Percentiles rank a stretch among this genome's conserved stretches.
Evolutionary conservation across 768 basidiomycete species (phyloP).

Genomic region (Rhodotorula sphaerocarpa): DNA sequence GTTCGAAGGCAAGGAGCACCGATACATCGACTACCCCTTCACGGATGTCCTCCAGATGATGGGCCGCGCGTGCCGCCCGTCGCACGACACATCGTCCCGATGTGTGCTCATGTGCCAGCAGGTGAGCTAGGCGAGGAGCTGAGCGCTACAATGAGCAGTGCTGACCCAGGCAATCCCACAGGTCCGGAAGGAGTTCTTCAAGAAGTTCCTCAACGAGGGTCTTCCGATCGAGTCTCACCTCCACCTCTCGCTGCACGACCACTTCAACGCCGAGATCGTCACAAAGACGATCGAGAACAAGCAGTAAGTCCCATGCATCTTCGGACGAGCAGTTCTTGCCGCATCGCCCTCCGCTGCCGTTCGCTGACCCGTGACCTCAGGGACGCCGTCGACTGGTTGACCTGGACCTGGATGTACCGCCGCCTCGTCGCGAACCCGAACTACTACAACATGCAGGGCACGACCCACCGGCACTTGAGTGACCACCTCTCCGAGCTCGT

Average conservation of each 20-base stretch:
- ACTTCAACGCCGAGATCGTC: constrained; percentile 95
- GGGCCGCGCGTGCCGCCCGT: constrained; percentile 90
- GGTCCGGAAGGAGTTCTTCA: constrained; percentile 96
- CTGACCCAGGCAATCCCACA: too few species aligned
- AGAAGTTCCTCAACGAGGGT: constrained; percentile 95
- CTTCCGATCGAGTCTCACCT: constrained; percentile 93
- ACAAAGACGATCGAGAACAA: constrained; percentile 99
- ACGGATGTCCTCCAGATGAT: constrained; percentile 99
- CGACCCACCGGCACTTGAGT: constrained; percentile 87
- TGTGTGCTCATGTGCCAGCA: constrained; percentile 91
- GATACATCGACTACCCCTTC: constrained; percentile 95
- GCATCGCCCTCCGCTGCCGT: neutral
- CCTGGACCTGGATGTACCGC: constrained; percentile 87
- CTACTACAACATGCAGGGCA: constrained; percentile 73
- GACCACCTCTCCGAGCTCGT: constrained; percentile 94
- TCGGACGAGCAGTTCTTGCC: too few species aligned
- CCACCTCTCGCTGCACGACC: constrained; percentile 83
- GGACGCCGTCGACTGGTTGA: constrained; percentile 70
- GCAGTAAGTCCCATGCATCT: constrained; percentile 53
- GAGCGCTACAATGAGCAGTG: too few species aligned
- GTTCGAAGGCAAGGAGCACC: constrained; percentile 94
- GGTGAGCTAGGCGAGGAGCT: constrained; percentile 6
- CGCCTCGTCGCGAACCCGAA: constrained; percentile 96
- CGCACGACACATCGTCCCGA: constrained; percentile 76
- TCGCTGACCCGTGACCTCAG: constrained; percentile 3